Conservation (phyloP, 345 rosid genomes). For the Hibiscus trionum region DNA sequence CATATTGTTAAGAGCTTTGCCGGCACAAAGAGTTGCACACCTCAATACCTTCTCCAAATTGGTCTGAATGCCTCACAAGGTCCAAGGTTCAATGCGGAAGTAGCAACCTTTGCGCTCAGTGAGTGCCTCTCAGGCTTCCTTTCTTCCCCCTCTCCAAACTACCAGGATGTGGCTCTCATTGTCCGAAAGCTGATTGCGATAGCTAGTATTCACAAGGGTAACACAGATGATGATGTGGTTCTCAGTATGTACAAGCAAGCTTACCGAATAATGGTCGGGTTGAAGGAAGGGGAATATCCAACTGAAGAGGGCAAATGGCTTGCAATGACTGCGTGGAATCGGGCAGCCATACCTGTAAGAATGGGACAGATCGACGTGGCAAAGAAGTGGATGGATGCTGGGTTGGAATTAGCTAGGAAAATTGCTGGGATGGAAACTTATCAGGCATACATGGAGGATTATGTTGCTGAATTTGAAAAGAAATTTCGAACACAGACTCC, state of each 20-base stretch:
- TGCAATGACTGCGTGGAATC: constrained; percentile 91
- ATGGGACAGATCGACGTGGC: constrained; percentile 59
- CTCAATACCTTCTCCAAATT: constrained; percentile 62
- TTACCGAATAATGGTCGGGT: constrained; percentile 75
- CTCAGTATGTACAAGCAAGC: constrained; percentile 72
- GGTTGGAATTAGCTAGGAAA: constrained; percentile 60
- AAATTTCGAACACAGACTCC: background rate
- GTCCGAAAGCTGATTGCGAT: constrained; percentile 56
- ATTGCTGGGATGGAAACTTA: constrained; percentile 71
- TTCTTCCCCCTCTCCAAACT: constrained; percentile 62
- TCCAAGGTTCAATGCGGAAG: constrained; percentile 56
- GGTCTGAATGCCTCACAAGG: constrained; percentile 70
- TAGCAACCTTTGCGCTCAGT: constrained; percentile 61
- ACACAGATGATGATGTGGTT: constrained; percentile 54
- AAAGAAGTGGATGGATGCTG: constrained; percentile 68
- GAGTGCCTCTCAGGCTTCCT: constrained; percentile 64
- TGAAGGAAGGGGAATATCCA: constrained; percentile 83
- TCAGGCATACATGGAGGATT: constrained; percentile 79
- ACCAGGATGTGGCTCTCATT: constrained; percentile 52
- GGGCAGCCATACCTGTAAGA: constrained; percentile 69
- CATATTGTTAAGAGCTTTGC: constrained; percentile 60
- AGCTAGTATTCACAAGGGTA: constrained; percentile 63
- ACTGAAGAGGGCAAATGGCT: constrained; percentile 93
- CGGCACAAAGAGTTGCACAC: constrained; percentile 58
- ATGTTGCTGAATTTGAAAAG: constrained; percentile 34